A percentile compares a stretch with the other conserved stretches of the same genome.
Evolutionary conservation across 1,139 yeast species (phyloP).

Genomic region (Groenewaldozyma auringiensis): DNA sequence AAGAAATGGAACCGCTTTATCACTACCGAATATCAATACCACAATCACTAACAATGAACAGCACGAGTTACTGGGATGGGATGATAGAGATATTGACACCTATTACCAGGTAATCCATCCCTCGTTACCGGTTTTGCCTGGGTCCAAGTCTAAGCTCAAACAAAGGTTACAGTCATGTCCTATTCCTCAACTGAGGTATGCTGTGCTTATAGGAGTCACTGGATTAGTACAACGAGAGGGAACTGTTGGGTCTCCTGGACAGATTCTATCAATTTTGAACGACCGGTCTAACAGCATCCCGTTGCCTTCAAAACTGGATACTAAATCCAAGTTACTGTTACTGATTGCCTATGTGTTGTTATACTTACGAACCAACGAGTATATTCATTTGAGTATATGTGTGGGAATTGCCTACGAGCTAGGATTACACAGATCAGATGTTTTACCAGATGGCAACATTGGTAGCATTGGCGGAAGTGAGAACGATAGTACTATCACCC

Average conservation of each 20-base stretch:
- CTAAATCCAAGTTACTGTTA: constrained; percentile 21
- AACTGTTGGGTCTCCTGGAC: neutral
- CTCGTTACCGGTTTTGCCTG: constrained; percentile 35
- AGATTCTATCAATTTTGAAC: neutral
- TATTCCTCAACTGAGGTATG: constrained; percentile 18
- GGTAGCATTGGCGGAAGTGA: constrained; percentile 10
- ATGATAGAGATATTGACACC: constrained; percentile 30
- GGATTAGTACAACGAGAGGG: constrained; percentile 16
- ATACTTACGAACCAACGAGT: constrained; percentile 32
- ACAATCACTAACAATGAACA: neutral
- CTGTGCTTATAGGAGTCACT: constrained; percentile 18
- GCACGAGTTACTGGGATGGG: constrained; percentile 22
- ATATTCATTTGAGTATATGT: constrained; percentile 34
- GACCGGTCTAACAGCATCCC: constrained; percentile 4
- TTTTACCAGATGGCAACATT: neutral
- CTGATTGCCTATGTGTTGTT: constrained; percentile 29
- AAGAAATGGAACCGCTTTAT: neutral
- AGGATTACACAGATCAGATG: constrained; percentile 15
- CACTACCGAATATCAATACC: constrained; percentile 4
- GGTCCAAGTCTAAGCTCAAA: constrained; percentile 27
- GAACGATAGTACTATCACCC: constrained; percentile 19
- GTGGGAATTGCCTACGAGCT: constrained; percentile 27
- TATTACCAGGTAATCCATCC: constrained; percentile 36
- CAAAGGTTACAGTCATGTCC: constrained; percentile 26
- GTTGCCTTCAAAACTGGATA: constrained; percentile 7